Evolutionary conservation across 371 early-diverging fungal genomes (phyloP).

Genomic region (Mortierella sp.): DNA sequence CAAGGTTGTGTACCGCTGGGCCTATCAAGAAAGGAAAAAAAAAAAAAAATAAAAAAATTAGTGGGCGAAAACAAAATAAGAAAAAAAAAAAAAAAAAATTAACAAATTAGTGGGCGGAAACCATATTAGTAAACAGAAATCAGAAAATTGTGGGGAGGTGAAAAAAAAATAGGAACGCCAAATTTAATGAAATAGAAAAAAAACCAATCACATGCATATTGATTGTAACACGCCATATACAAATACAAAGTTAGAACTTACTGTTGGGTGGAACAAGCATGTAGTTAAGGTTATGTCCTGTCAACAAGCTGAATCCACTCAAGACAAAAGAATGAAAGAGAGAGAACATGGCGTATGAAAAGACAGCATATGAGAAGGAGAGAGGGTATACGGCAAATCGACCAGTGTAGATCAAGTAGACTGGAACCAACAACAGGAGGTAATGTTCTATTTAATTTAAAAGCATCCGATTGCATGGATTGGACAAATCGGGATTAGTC

Average conservation of each 20-base stretch:
- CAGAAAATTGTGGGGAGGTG: too few species aligned
- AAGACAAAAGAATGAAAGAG: slow-evolving; percentile 68
- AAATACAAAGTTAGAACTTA: slow-evolving; percentile 14
- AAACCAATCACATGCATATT: slow-evolving; percentile 1
- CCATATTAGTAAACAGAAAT: too few species aligned
- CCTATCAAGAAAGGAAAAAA: slow-evolving; percentile 2
- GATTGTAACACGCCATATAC: not conserved
- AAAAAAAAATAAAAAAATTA: not conserved
- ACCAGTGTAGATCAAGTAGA: slow-evolving; percentile 69
- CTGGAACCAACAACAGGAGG: slow-evolving; percentile 67
- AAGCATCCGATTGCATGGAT: not conserved
- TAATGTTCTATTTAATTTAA: slow-evolving; percentile 68
- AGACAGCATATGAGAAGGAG: slow-evolving; percentile 63
- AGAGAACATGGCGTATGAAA: slow-evolving; percentile 68
- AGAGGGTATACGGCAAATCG: slow-evolving; percentile 69
- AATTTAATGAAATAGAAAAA: not conserved
- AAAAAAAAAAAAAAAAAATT: not conserved
- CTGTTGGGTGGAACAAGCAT: slow-evolving; percentile 68
- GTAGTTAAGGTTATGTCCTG: slow-evolving; percentile 74
- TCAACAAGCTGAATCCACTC: slow-evolving; percentile 54
- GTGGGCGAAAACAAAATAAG: not conserved
- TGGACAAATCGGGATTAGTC: slow-evolving; percentile 1
- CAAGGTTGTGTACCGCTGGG: slow-evolving; percentile 41
- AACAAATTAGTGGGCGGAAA: too few species aligned
- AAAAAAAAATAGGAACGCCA: not conserved